These are phyloP conservation scores for Phaeodactylum tricornutum DNA, from an alignment of 108 stramenopile genomes.

Conservation along the genomic window DNA sequence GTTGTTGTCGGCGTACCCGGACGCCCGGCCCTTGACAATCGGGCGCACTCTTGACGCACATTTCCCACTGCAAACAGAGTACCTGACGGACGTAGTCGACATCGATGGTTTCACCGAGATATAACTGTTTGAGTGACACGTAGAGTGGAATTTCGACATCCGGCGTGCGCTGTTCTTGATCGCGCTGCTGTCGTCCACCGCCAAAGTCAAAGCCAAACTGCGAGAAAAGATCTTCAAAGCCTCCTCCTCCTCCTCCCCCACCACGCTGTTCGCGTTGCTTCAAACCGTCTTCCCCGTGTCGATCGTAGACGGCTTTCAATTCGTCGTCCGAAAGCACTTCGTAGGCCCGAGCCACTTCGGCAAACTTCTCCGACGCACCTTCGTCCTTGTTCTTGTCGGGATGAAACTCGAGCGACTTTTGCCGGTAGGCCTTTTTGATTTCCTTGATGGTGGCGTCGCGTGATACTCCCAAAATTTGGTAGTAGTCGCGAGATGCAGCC, in stretches of 20 bases:
- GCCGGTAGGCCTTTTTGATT: conserved; percentile 93
- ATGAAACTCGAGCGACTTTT: conserved; percentile 88
- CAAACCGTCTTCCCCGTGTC: conserved; percentile 94
- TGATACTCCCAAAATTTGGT: conserved; percentile 69
- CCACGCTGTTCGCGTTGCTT: conserved; percentile 81
- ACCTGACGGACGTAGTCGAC: conserved; percentile 87
- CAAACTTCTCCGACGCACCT: conserved; percentile 86
- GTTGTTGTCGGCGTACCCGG: conserved; percentile 79
- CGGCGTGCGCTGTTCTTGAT: conserved; percentile 81
- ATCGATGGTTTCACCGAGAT: conserved; percentile 85
- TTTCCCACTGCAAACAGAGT: conserved; percentile 87
- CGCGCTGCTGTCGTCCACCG: conserved; percentile 58
- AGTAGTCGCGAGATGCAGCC: conserved; percentile 47
- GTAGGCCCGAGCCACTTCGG: conserved; percentile 92
- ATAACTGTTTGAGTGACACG: conserved; percentile 88
- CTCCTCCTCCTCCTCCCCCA: conserved; percentile 67
- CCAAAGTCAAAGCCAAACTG: conserved; percentile 72
- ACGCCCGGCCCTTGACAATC: conserved; percentile 92
- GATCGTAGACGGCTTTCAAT: conserved; percentile 89
- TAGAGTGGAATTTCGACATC: conserved; percentile 86
- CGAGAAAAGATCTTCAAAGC: conserved; percentile 66
- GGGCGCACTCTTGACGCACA: conserved; percentile 69
- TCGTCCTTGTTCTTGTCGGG: conserved; percentile 95
- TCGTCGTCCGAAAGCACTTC: conserved; percentile 94
- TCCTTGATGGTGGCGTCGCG: conserved; percentile 65